Conservation (phyloP, 2,329 filamentous ascomycete species). For the Microascus cirrosus region DNA sequence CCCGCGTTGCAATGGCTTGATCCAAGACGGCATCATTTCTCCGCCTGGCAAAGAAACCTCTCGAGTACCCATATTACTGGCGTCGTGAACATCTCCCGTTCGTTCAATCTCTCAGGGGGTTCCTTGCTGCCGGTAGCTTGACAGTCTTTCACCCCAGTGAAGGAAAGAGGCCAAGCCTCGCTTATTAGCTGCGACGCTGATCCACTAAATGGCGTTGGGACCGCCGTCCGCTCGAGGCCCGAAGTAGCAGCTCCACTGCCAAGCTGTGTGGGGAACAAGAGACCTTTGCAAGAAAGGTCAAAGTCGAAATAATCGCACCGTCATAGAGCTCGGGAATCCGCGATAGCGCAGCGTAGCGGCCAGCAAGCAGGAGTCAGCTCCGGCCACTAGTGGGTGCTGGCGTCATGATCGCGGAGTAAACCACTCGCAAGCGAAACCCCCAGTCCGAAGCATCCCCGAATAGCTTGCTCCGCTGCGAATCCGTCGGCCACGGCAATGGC, state of each 20-base stretch:
- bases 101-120: not conserved
- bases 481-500: not conserved
- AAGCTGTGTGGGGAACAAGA: not conserved
- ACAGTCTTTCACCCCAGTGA: not conserved
- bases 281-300: not conserved
- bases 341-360: not conserved
- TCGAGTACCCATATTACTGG: too few species aligned
- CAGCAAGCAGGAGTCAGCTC: not conserved
- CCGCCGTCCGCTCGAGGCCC: not conserved
- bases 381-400: too few species aligned
- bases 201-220: not conserved
- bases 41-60: too few species aligned
- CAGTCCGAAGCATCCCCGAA: too few species aligned
- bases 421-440: too few species aligned
- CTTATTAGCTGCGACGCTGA: not conserved
- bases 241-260: not conserved
- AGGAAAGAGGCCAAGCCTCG: not conserved
- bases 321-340: not conserved
- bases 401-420: too few species aligned
- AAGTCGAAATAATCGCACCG: not conserved
- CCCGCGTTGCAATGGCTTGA: too few species aligned
- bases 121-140: not conserved
- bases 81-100: not conserved
- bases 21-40: too few species aligned
- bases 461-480: not conserved